Evolutionary conservation across 371 early-diverging fungal species (phyloP).

Genomic region (Mortierella sp.): DNA sequence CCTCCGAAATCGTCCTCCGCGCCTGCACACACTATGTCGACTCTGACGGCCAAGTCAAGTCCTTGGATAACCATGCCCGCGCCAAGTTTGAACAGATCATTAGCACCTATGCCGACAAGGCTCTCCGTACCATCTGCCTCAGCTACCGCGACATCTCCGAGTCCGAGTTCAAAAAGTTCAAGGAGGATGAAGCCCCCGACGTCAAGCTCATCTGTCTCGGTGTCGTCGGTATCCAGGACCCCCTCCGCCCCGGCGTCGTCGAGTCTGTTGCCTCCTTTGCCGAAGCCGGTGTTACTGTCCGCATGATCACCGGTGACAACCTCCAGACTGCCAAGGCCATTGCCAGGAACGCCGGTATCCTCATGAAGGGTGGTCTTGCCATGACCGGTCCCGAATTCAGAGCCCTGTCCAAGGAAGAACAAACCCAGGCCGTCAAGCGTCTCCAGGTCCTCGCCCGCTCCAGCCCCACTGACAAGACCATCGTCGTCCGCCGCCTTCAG

Average conservation of each 20-base stretch:
- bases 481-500: slow-evolving; percentile 89
- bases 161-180: slow-evolving; percentile 60
- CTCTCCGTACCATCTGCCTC: slow-evolving; percentile 91
- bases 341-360: slow-evolving; percentile 91
- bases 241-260: slow-evolving; percentile 90
- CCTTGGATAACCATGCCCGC: slow-evolving; percentile 64
- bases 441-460: slow-evolving; percentile 95
- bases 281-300: slow-evolving; percentile 92
- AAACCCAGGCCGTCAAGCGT: slow-evolving; percentile 84
- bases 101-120: slow-evolving; percentile 81
- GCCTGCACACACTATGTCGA: slow-evolving; percentile 74
- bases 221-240: slow-evolving; percentile 95
- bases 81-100: slow-evolving; percentile 70
- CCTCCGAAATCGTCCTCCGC: slow-evolving; percentile 85
- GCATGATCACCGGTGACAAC: slow-evolving; percentile 99
- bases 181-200: slow-evolving; percentile 70
- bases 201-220: slow-evolving; percentile 80
- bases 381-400: slow-evolving; percentile 94
- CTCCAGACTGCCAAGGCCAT: slow-evolving; percentile 91
- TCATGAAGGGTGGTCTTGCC: slow-evolving; percentile 85
- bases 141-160: slow-evolving; percentile 79
- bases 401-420: slow-evolving; percentile 80
- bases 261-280: slow-evolving; percentile 86
- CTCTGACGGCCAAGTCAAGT: slow-evolving; percentile 64
- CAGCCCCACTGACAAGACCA: slow-evolving; percentile 95